phyloP scores from a whole-genome alignment of 352 stramenopile genomes.

The Aphanomyces cochlioides region DNA sequence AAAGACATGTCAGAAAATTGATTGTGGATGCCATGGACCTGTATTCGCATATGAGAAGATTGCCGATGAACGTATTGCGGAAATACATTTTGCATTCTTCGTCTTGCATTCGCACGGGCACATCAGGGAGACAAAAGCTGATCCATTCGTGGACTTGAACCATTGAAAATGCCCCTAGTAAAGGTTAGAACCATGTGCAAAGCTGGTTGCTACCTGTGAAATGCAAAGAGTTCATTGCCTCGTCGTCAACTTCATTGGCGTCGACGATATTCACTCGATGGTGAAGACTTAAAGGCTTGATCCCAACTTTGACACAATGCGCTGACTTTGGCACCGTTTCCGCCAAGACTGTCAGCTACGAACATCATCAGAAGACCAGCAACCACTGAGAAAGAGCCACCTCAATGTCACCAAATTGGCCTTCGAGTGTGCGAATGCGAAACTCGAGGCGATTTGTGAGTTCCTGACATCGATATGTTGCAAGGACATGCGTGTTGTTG shows the following conservation, averaged over 20 bases:
- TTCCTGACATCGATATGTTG: constrained; percentile 76
- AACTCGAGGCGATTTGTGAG: constrained; percentile 78
- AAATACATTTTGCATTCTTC: constrained; percentile 72
- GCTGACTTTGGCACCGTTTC: constrained; percentile 58
- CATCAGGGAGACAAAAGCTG: constrained; percentile 66
- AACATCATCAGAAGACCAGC: background rate
- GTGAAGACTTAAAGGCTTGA: constrained; percentile 81
- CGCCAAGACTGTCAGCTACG: constrained; percentile 52
- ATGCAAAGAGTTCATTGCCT: constrained; percentile 60
- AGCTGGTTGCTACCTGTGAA: constrained; percentile 40
- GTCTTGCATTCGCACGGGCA: constrained; percentile 63
- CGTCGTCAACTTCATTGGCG: constrained; percentile 45
- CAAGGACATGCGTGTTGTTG: constrained; percentile 63
- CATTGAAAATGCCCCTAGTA: constrained; percentile 60
- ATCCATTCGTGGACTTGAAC: constrained; percentile 87
- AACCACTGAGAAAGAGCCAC: constrained; percentile 24
- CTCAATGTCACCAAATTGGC: constrained; percentile 75
- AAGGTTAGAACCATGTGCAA: constrained; percentile 4
- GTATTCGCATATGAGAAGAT: constrained; percentile 69
- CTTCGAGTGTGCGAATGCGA: constrained; percentile 77
- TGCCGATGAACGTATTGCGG: constrained; percentile 72
- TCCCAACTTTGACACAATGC: constrained; percentile 64
- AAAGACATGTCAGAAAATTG: background rate
- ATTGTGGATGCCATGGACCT: constrained; percentile 8
- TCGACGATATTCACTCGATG: constrained; percentile 53